phyloP scores from a whole-genome alignment of 257 asterid genomes.

The Solanum pinnatisectum region DNA sequence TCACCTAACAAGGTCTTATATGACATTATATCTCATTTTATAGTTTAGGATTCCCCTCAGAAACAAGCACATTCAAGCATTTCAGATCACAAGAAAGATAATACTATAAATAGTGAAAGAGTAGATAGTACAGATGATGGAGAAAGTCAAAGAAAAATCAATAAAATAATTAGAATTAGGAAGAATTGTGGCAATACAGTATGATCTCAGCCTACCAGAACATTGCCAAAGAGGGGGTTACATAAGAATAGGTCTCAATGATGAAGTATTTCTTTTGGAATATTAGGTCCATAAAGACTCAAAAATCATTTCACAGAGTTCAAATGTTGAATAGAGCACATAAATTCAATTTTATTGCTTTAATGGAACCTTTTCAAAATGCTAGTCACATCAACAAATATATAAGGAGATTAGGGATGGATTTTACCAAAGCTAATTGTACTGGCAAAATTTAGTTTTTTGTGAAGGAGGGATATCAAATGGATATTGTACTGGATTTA shows the following conservation, averaged over 20 bases:
- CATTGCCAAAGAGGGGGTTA: not conserved
- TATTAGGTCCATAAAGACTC: not conserved
- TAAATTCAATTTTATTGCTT: not conserved
- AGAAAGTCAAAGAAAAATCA: not conserved
- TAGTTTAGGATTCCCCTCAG: not conserved
- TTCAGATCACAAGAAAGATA: too few species aligned
- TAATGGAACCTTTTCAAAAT: not conserved
- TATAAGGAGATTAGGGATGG: not conserved
- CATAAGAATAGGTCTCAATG: not conserved
- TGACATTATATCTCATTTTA: too few species aligned
- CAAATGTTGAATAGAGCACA: not conserved
- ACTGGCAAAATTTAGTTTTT: too few species aligned
- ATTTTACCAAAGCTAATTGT: not conserved
- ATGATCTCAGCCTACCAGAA: not conserved
- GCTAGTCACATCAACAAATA: not conserved
- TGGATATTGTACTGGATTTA: too few species aligned
- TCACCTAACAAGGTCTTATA: too few species aligned
- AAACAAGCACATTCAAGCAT: too few species aligned
- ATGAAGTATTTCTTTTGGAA: too few species aligned
- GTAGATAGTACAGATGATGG: not conserved
- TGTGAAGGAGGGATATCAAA: not conserved
- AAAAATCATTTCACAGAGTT: not conserved
- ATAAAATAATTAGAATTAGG: too few species aligned
- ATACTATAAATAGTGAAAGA: not conserved
- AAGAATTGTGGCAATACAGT: not conserved